Conservation (phyloP, 176 grass and related monocot species). For the Raddia guianensis region DNA sequence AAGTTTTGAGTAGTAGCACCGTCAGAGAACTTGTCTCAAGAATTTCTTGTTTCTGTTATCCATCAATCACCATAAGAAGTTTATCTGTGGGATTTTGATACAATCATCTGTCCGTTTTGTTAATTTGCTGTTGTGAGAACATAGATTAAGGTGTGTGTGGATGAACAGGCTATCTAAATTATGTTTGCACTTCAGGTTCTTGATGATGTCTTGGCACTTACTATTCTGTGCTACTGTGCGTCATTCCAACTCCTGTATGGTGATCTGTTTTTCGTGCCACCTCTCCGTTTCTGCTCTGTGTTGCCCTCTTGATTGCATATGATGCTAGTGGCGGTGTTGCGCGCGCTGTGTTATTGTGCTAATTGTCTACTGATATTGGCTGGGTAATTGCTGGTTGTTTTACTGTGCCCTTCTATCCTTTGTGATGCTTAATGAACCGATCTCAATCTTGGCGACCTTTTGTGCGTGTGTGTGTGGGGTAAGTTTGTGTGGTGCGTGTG, state of each 20-base stretch:
- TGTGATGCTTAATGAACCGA: too few species aligned
- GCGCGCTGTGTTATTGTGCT: too few species aligned
- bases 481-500: too few species aligned
- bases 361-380: too few species aligned
- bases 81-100: conserved; percentile 27
- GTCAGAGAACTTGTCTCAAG: background rate
- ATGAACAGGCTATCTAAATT: conserved; percentile 18
- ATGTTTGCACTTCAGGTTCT: background rate
- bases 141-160: conserved; percentile 29
- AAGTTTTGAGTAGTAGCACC: conserved; percentile 45
- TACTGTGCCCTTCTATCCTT: too few species aligned
- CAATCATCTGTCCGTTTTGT: conserved; percentile 7
- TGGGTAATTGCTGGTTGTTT: background rate
- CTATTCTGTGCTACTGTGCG: too few species aligned
- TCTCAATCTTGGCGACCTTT: too few species aligned
- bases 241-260: too few species aligned
- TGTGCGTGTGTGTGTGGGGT: too few species aligned
- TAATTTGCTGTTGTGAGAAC: conserved; percentile 21
- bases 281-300: too few species aligned
- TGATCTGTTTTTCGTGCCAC: background rate
- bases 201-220: too few species aligned
- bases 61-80: conserved; percentile 18
- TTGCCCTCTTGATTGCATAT: background rate
- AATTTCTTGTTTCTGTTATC: conserved; percentile 21
- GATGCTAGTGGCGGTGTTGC: too few species aligned